A percentile compares a stretch with the other conserved stretches of the same genome.
These are phyloP conservation scores for Coemansia sp. DNA, from an alignment of 192 early-diverging fungal genomes.

Conservation along the genomic window DNA sequence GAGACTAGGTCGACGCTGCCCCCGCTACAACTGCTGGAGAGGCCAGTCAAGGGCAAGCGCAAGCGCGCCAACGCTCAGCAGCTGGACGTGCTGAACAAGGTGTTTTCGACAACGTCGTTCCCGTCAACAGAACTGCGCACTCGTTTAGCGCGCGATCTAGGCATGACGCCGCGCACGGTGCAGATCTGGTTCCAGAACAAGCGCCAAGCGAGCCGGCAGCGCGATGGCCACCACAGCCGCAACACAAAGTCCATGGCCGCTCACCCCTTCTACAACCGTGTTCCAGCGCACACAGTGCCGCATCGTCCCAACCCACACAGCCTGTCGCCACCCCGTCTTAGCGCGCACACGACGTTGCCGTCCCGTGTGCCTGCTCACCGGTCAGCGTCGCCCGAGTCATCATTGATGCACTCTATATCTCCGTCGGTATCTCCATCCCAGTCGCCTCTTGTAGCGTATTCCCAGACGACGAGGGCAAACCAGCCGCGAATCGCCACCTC, in stretches of 20 bases:
- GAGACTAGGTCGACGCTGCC: constrained; percentile 9
- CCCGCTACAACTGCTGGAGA: constrained; percentile 19
- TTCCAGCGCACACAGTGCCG: constrained; percentile 13
- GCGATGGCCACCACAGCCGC: constrained; percentile 54
- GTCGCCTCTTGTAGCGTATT: background rate
- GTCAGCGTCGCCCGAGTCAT: background rate
- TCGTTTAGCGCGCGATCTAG: constrained; percentile 71
- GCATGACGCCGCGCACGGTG: constrained; percentile 87
- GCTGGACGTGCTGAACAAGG: constrained; percentile 69
- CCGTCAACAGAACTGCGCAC: constrained; percentile 80
- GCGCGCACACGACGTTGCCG: background rate
- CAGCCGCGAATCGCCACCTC: background rate
- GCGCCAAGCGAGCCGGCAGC: constrained; percentile 72
- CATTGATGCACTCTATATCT: background rate
- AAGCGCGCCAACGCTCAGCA: constrained; percentile 79
- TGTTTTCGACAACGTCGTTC: constrained; percentile 76
- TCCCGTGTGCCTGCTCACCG: background rate
- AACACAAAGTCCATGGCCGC: constrained; percentile 44
- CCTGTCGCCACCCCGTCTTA: constrained; percentile 18
- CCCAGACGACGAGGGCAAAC: background rate
- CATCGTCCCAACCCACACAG: constrained; percentile 16
- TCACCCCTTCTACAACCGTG: background rate
- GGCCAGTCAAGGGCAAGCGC: constrained; percentile 66
- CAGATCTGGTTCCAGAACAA: constrained; percentile 99
- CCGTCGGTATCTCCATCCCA: background rate